These are phyloP conservation scores for Podaxis sp. DNA, from an alignment of 768 basidiomycete species.

Conservation along the genomic window DNA sequence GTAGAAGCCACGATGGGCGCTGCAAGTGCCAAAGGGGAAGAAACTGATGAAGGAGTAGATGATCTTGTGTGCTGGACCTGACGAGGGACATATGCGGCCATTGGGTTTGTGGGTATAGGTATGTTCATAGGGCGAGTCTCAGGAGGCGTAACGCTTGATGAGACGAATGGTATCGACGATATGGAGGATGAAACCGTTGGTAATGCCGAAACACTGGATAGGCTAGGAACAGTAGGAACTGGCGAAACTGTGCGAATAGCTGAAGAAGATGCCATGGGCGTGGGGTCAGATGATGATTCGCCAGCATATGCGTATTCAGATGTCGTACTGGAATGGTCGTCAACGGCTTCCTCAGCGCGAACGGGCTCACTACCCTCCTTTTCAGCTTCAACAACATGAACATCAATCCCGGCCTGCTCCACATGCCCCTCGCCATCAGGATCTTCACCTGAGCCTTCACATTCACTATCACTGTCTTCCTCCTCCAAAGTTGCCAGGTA, in stretches of 20 bases:
- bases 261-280: slow-evolving; percentile 57
- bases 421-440: slow-evolving; percentile 36
- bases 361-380: not conserved
- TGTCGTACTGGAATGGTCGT: slow-evolving; percentile 61
- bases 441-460: slow-evolving; percentile 33
- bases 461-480: slow-evolving; percentile 46
- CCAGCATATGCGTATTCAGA: slow-evolving; percentile 63
- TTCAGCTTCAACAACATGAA: not conserved
- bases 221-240: slow-evolving; percentile 28
- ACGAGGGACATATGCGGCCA: slow-evolving; percentile 31
- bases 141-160: slow-evolving; percentile 19
- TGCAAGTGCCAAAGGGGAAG: slow-evolving; percentile 83
- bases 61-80: slow-evolving; percentile 66
- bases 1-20: slow-evolving; percentile 78
- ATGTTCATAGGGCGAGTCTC: slow-evolving; percentile 23
- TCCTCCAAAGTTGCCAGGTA: slow-evolving; percentile 58
- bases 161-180: slow-evolving; percentile 21
- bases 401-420: slow-evolving; percentile 24
- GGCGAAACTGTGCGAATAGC: slow-evolving; percentile 37
- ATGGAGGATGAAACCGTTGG: slow-evolving; percentile 26
- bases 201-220: not conserved
- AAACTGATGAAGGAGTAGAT: slow-evolving; percentile 86
- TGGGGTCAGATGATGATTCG: slow-evolving; percentile 56
- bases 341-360: slow-evolving; percentile 29
- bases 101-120: slow-evolving; percentile 21